Evolutionary conservation across 2,329 filamentous ascomycete genomes (phyloP), one percentile per base, ranked within the genome.

Genomic region (Cryphonectria naterciae): DNA sequence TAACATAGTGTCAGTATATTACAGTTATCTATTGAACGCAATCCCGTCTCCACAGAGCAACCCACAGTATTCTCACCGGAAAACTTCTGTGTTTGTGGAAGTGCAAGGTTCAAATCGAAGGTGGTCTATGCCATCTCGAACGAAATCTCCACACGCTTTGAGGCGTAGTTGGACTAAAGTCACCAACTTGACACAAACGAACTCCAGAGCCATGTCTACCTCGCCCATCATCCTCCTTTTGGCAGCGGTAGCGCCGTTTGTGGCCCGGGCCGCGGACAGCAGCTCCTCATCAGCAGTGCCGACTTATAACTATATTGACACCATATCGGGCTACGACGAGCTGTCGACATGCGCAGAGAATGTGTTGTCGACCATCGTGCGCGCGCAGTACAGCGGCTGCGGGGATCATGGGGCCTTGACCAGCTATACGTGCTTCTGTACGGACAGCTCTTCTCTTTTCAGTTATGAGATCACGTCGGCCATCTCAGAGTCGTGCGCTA

Each of bases 351-450:
- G 74, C 65, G 73, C 73, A 7, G 63, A 68, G 19, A 66, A 65
- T 8, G 71, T 73, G 39, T 58, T 75, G 28, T 73, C 69, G 54
- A 71, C 67, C 28, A 62, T 75, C 56, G 73, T 74, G 28, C 68
- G 74, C 22, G 67, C 65, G 32, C 69, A 74, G 66, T 66, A 37
- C 15, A 67, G 69, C 22, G 74, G 74, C 32, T 75, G 73, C 43
- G 72, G 72, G 15, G 74, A 75, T 65, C 68, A 63, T 22, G 49
- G 68, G 6, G 64, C 62, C 10, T 60, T 65, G n/a, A 75, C 74
- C 10, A 74, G 71, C 22, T 75, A 70, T 32, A 65, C 52, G 17
- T 75, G 74, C 56, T 75, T 75, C 69, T 75, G 74, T 69, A 72
- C 69, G 41, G 65, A 63, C 28, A 73, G 69, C 67, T 70, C 63